These are phyloP conservation scores for Trichoderma sp. DNA, from an alignment of 2,329 filamentous ascomycete genomes.

Conservation along the genomic window DNA sequence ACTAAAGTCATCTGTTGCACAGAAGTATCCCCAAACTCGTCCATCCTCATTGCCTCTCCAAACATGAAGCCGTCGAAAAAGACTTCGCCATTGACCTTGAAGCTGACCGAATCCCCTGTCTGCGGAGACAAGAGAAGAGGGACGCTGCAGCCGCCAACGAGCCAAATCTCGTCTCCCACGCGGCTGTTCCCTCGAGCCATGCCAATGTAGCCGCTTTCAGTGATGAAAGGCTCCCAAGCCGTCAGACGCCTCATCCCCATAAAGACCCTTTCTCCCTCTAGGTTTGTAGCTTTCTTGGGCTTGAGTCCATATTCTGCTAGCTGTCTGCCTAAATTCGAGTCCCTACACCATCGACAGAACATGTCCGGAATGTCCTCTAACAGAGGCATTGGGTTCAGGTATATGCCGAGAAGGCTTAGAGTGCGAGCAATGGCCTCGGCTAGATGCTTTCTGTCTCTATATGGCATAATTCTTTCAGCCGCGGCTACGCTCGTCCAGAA, in stretches of 20 bases:
- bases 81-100: background rate
- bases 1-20: background rate
- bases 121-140: background rate
- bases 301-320: background rate
- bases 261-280: background rate
- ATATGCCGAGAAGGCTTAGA: background rate
- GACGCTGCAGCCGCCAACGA: background rate
- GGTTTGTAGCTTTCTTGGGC: background rate
- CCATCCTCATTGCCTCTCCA: background rate
- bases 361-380: background rate
- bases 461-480: background rate
- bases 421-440: background rate
- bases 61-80: background rate
- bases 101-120: background rate
- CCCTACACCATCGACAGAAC: background rate
- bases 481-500: background rate
- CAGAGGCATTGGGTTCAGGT: background rate
- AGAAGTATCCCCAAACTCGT: background rate
- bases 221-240: background rate
- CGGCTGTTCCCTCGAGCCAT: background rate
- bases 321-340: background rate
- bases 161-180: background rate
- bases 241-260: background rate
- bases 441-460: background rate
- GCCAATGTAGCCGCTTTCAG: background rate